Evolutionary conservation across 441 rosid genomes (phyloP), one percentile per base, ranked within the genome.

Genomic region (Adansonia rubrostipa): DNA sequence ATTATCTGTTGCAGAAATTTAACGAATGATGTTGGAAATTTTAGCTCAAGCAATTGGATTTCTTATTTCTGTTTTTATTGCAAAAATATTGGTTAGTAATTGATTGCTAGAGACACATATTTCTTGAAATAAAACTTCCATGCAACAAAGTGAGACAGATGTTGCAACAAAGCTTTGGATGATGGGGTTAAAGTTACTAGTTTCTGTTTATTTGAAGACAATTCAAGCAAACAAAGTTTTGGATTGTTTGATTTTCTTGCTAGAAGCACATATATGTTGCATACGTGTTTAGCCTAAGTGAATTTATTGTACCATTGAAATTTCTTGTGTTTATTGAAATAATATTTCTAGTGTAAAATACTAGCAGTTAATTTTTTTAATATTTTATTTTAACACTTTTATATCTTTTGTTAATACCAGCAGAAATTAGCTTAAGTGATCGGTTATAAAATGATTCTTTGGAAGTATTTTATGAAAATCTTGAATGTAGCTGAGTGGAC

Each of bases 1-100:
- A 71, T 51, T 50, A 15, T 53, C 14, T 24, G 28, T 15, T 28
- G 22, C 14, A 15, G 63, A 71, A 71, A 53, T 53, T 54, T 9
- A 53, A 15, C 1, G 15, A 33, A 53, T 71, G 74, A 61, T 24
- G 66, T 28, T 71, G 47, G 62, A 51, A 15, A 28, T 71, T 70
- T 70, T 71, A 71, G 61, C 47, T 51, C 62, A 51, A 28, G 62
- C 20, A n/a, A 14, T 71, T 71, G 15, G 22, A 22, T 70, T 13
- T 70, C 1, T 13, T 70, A 14, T 14, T 70, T 48, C 20, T 50
- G 42, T 50, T 48, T 68, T 22, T 33, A 70, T 69, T 20, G 56
- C 73, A 51, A 28, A 33, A 71, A 51, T 28, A 71, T 71, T 51
- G 74, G 45, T 51, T 51, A 36, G 62, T 24, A 69, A 50, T 48